phyloP scores from a whole-genome alignment of 2,329 filamentous ascomycete species.

The Pyrenophora teres region DNA sequence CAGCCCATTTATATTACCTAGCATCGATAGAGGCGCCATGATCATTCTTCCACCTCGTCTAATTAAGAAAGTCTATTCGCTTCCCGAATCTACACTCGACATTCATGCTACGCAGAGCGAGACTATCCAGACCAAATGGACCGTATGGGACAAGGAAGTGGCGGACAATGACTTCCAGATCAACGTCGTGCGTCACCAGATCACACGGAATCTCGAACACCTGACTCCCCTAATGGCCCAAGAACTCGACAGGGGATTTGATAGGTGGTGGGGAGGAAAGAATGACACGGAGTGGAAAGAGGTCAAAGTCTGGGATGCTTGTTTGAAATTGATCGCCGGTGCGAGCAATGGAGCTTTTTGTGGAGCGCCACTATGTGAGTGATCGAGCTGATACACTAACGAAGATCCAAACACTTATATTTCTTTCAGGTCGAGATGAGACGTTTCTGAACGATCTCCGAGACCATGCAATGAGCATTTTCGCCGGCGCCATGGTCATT shows the following conservation, averaged over 20 bases:
- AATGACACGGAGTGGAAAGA: constrained; percentile 19
- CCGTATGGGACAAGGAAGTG: constrained; percentile 20
- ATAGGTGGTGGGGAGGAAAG: constrained; percentile 15
- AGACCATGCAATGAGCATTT: constrained; percentile 21
- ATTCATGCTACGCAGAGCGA: constrained; percentile 20
- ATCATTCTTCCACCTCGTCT: constrained; percentile 19
- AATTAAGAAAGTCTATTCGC: constrained; percentile 19
- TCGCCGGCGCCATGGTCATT: constrained; percentile 20
- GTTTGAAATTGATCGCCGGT: constrained; percentile 17
- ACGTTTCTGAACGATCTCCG: constrained; percentile 15
- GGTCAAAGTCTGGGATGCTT: constrained; percentile 20
- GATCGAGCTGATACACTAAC: not conserved
- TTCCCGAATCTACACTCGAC: constrained; percentile 17
- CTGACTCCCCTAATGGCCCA: constrained; percentile 22
- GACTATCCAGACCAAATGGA: constrained; percentile 23
- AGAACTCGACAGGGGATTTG: constrained; percentile 17
- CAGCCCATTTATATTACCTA: constrained; percentile 17
- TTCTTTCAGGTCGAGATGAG: constrained; percentile 15
- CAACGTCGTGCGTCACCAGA: constrained; percentile 23
- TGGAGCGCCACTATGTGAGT: constrained; percentile 22
- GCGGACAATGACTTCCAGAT: constrained; percentile 20
- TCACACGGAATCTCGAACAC: constrained; percentile 18
- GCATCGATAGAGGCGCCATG: constrained; percentile 22
- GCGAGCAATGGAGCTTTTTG: constrained; percentile 23
- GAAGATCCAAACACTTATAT: not conserved